phyloP scores from a whole-genome alignment of 305 asterid species.

The Fraxinus platypoda region DNA sequence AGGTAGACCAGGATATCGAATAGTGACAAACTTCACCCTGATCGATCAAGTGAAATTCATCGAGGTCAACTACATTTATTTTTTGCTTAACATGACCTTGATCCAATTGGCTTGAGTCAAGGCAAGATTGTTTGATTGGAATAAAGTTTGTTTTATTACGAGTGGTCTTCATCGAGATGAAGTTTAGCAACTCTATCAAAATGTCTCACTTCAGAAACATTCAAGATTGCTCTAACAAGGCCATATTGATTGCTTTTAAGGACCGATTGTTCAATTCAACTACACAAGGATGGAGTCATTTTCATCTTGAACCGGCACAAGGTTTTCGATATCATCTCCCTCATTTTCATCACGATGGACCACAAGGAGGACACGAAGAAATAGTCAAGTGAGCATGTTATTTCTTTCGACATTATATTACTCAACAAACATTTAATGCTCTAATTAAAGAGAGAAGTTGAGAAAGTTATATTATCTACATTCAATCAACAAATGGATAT shows the following conservation, averaged over 20 bases:
- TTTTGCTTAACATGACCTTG: background rate
- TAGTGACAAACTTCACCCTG: background rate
- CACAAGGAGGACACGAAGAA: background rate
- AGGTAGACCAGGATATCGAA: background rate
- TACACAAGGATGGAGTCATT: background rate
- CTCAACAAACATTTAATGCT: background rate
- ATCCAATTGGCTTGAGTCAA: background rate
- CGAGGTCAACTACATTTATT: too few relatives aligned
- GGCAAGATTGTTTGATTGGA: background rate
- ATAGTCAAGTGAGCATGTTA: background rate
- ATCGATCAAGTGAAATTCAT: background rate
- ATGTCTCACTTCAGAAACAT: background rate
- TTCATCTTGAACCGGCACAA: background rate
- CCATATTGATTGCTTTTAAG: background rate
- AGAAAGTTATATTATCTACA: background rate
- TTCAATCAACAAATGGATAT: background rate
- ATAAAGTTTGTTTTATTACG: background rate
- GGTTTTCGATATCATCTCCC: background rate
- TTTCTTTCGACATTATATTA: background rate
- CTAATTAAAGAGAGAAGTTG: background rate
- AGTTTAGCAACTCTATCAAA: background rate
- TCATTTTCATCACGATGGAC: background rate
- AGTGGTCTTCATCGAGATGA: background rate
- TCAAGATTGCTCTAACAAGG: background rate
- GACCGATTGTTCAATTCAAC: background rate